Evolutionary conservation across 495 filamentous ascomycete species (phyloP), one percentile per base, ranked within the genome.

Genomic region (Venustampulla echinocandica): DNA sequence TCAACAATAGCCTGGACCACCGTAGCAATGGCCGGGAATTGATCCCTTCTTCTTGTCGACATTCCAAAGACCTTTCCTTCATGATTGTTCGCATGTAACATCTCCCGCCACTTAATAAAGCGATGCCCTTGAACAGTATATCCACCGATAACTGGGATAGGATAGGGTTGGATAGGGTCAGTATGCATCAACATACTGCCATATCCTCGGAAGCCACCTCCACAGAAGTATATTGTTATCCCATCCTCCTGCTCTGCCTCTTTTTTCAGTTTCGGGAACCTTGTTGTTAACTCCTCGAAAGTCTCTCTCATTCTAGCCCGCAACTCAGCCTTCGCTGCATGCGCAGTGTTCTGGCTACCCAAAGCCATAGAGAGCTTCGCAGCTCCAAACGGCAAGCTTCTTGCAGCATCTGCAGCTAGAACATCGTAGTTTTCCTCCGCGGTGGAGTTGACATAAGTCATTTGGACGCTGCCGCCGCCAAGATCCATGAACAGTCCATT

Each of bases 141-240:
- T 2, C 89, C 81, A 28, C 92, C 90, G 63, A 95, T 82, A 37
- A 83, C 76, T 0, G 87, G 83, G 13, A 95, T 84, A 0, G 90
- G 90, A 53, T 96, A 96, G 0, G 81, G 82, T 39, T 76, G 66
- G 21, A 82, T 73, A 1, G 68, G 61, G 39, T 86, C 79, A 39
- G 75, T 71, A 57, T 79, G 69, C 74, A 93, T 83, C 13, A 95
- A 67, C 22, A 94, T 73, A 61, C 85, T 90, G 9, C 90, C 89
- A 67, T 92, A 95, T 21, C 90, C 90, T 13, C 90, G 73, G 61
- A 95, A 95, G 0, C 90, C 90, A 10, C 90, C 90, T 7, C 90
- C 90, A 42, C 85, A 93, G 37, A 96, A 76, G 60, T 90, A 90
- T 1, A 96, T 69, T 10, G 81, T 76, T 45, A 88, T 75, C 3